Conservation (phyloP, 805 yeast species). For the Kodamaea lidongshanica region DNA sequence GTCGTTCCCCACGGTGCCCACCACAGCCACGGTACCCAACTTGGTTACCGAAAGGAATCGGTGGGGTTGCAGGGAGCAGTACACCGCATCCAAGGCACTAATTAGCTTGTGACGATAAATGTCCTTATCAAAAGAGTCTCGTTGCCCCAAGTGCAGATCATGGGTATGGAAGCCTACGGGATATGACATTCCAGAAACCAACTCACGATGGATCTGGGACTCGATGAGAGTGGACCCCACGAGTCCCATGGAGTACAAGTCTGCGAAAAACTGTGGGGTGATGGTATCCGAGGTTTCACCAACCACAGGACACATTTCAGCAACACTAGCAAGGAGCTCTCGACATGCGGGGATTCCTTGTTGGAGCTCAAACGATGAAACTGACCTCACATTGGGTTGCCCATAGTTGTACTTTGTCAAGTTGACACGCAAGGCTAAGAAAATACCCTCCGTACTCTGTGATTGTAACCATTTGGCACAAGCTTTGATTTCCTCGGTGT, state of each 20-base stretch:
- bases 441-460: conserved; percentile 10
- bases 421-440: conserved; percentile 34
- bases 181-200: conserved; percentile 45
- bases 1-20: conserved; percentile 44
- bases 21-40: conserved; percentile 43
- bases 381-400: conserved; percentile 2
- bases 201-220: conserved; percentile 46
- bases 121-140: conserved; percentile 17
- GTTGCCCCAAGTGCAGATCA: conserved; percentile 13
- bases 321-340: conserved; percentile 33
- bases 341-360: conserved; percentile 39
- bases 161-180: conserved; percentile 42
- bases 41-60: conserved; percentile 44
- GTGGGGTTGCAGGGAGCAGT: conserved; percentile 39
- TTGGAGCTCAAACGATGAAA: conserved; percentile 27
- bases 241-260: conserved; percentile 40
- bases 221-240: conserved; percentile 40
- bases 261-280: conserved; percentile 46
- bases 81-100: conserved; percentile 41
- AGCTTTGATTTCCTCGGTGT: conserved; percentile 27
- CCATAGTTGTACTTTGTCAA: conserved; percentile 20
- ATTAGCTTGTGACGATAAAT: conserved; percentile 27
- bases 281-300: conserved; percentile 43
- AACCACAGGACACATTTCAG: conserved; percentile 39
- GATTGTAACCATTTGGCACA: conserved; percentile 39